These are phyloP conservation scores for Salvia sclarea DNA, from an alignment of 305 asterid genomes.

Conservation along the genomic window DNA sequence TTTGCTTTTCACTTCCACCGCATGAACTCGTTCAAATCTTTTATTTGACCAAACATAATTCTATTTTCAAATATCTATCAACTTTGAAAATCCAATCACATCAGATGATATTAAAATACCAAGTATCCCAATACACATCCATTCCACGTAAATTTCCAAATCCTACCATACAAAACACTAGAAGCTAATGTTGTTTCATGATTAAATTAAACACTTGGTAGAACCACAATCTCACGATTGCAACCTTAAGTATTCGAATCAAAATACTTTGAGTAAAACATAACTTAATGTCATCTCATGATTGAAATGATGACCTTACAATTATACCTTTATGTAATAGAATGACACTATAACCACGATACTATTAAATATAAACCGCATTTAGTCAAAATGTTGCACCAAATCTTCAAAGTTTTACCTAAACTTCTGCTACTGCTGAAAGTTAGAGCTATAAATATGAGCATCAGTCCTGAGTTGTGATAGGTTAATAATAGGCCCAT, in stretches of 20 bases:
- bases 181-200: not conserved
- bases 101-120: not conserved
- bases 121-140: not conserved
- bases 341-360: not conserved
- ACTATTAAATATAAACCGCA: not conserved
- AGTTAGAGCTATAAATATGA: slow-evolving; percentile 20
- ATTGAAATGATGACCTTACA: no score
- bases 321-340: not conserved
- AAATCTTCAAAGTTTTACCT: slow-evolving; percentile 21
- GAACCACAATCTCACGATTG: not conserved
- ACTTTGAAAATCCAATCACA: not conserved
- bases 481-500: not conserved
- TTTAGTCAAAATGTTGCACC: not conserved
- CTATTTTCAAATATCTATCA: not conserved
- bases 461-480: slow-evolving; percentile 13
- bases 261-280: no score
- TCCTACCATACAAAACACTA: not conserved
- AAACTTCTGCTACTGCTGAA: slow-evolving; percentile 23
- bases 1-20: slow-evolving; percentile 18
- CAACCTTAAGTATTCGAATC: not conserved
- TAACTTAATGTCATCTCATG: no score
- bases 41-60: not conserved
- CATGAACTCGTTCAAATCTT: not conserved
- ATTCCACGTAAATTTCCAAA: not conserved
- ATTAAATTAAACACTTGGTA: not conserved